These are phyloP conservation scores for Streptanthus diversifolius DNA, from an alignment of 345 rosid genomes.

Conservation along the genomic window DNA sequence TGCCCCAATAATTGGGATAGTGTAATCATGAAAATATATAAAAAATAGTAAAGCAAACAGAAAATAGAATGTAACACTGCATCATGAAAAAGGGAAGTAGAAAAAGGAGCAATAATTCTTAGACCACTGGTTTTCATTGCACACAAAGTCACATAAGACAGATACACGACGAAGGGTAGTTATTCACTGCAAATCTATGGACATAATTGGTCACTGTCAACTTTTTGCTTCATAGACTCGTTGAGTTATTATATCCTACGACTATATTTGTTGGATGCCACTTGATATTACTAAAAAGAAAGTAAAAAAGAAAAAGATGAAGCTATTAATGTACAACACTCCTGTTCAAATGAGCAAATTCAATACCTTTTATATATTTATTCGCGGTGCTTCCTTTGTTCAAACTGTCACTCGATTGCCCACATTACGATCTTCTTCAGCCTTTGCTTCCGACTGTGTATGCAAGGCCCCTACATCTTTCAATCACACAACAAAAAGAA, in stretches of 20 bases:
- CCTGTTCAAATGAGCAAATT: conserved; percentile 15
- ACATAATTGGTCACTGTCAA: conserved; percentile 35
- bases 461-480: conserved; percentile 41
- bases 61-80: conserved; percentile 29
- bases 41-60: conserved; percentile 15
- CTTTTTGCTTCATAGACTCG: conserved; percentile 29
- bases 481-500: conserved; percentile 19
- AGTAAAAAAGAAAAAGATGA: conserved; percentile 29
- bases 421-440: conserved; percentile 20
- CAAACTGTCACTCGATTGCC: conserved; percentile 43
- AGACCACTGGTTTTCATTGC: conserved; percentile 31
- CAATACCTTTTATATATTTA: conserved; percentile 9
- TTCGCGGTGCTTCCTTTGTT: conserved; percentile 41
- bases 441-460: conserved; percentile 10
- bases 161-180: conserved; percentile 39
- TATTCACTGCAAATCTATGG: conserved; percentile 31
- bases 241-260: conserved; percentile 36
- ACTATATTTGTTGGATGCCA: conserved; percentile 33
- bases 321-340: conserved; percentile 26
- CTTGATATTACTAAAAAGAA: conserved; percentile 19
- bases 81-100: neutral
- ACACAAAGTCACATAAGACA: conserved; percentile 30
- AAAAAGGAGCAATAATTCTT: conserved; percentile 39
- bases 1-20: conserved; percentile 57
- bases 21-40: conserved; percentile 31